Base-by-base conservation (phyloP, 805 yeast genomes). In the Kazachstania psychrophila region DNA sequence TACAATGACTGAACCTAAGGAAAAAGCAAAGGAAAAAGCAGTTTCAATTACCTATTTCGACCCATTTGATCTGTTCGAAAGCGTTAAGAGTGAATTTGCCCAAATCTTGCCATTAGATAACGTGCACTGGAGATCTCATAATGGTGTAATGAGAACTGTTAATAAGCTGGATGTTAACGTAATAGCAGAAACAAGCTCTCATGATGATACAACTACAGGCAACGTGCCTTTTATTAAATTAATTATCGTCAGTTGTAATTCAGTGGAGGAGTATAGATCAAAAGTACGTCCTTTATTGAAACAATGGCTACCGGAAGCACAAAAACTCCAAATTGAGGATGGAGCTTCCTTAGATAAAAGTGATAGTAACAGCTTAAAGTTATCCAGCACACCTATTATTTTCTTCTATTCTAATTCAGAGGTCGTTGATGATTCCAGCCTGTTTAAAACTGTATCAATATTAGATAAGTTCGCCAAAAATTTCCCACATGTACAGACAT, bases 271-370 rank as follows among this genome's bases (percentile, higher is more conserved):
- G 1, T 89, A 89, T 56, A 66, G 94, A 41, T 58, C 80, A 0
- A 83, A 79, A 49, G 86, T 82, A 1, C 70, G 98, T 27, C 95
- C 94, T 1, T 63, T 86, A 45, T 74, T 88, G 16, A 70, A 69
- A 33, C 92, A 81, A 46, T 92, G 98, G 97, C 63, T 83, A 12
- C 56, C 63, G 6, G 41, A 42, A 8, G 27, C 12, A 10, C 28
- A n/a, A n/a, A 28, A 31, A 13, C 36, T 32, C 20, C 13, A 30
- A 22, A 18, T 23, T 7, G 22, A 29, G 11, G 27, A 33, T 13
- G n/a, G n/a, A n/a, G n/a, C n/a, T n/a, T n/a, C n/a, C n/a, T 24
- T 28, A 17, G 34, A 24, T 6, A 30, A 6, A 19, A 26, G 24
- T 10, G 25, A 15, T 11, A 15, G 20, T 5, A 14, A 11, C 2